Conservation (phyloP, 2,329 filamentous ascomycete species). For the Fusarium anguioides region DNA sequence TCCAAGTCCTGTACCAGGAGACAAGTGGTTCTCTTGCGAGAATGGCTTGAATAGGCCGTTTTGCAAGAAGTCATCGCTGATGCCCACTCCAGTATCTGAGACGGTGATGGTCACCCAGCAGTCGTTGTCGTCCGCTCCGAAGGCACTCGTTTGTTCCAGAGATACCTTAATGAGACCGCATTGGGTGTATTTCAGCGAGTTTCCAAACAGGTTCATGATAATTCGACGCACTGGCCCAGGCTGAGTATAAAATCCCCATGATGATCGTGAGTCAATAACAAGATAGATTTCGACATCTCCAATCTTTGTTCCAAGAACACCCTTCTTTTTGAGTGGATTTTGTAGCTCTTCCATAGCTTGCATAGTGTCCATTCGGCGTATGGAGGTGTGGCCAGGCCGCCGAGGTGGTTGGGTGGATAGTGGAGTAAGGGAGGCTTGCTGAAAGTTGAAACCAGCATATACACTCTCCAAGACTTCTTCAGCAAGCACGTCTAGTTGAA, state of each 20-base stretch:
- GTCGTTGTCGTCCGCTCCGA: neutral
- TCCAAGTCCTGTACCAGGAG: constrained; percentile 72
- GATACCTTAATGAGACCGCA: constrained; percentile 48
- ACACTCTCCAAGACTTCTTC: constrained; percentile 62
- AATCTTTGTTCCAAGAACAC: constrained; percentile 12
- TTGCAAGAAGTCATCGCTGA: constrained; percentile 70
- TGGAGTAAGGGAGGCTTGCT: constrained; percentile 41
- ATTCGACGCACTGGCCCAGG: constrained; percentile 64
- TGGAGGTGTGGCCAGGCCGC: constrained; percentile 24
- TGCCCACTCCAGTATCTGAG: constrained; percentile 73
- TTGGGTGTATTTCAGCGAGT: constrained; percentile 70
- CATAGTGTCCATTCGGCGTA: constrained; percentile 48
- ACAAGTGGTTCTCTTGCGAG: constrained; percentile 69
- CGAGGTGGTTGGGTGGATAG: constrained; percentile 11
- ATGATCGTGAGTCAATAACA: constrained; percentile 54
- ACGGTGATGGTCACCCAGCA: constrained; percentile 57
- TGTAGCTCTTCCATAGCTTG: constrained; percentile 54
- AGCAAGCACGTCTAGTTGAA: constrained; percentile 54
- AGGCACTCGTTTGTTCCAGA: constrained; percentile 37
- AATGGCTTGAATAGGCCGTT: constrained; percentile 72
- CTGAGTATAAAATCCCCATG: constrained; percentile 66
- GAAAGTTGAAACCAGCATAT: constrained; percentile 58
- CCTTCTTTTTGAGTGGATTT: neutral
- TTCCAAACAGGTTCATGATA: constrained; percentile 72
- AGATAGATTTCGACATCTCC: constrained; percentile 48